Percentiles rank a stretch among this genome's conserved stretches.
phyloP scores from a whole-genome alignment of 1,139 yeast genomes.

The Barnettozyma hawaiiensis region DNA sequence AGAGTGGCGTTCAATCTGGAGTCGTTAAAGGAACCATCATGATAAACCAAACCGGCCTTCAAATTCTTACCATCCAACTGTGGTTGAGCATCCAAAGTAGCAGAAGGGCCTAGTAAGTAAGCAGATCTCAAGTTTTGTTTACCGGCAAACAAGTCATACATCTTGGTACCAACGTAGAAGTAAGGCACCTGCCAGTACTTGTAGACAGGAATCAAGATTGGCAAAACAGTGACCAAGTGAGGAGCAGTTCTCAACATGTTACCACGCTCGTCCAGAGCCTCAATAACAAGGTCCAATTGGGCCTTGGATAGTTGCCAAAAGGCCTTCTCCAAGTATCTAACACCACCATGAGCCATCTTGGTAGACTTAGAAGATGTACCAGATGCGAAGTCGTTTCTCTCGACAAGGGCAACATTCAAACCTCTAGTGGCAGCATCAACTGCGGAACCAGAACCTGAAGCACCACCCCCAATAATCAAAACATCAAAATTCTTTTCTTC shows the following conservation, averaged over 20 bases:
- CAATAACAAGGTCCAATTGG: slow-evolving; percentile 87
- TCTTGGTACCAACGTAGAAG: slow-evolving; percentile 85
- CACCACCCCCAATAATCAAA: slow-evolving; percentile 90
- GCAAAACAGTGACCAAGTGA: slow-evolving; percentile 79
- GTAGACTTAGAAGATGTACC: slow-evolving; percentile 96
- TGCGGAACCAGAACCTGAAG: slow-evolving; percentile 92
- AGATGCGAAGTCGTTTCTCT: slow-evolving; percentile 82
- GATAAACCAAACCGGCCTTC: slow-evolving; percentile 89
- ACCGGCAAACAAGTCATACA: slow-evolving; percentile 93
- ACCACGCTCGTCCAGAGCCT: slow-evolving; percentile 89
- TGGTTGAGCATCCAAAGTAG: slow-evolving; percentile 76
- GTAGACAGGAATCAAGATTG: slow-evolving; percentile 93
- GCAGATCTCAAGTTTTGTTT: slow-evolving; percentile 77
- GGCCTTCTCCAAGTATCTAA: slow-evolving; percentile 91
- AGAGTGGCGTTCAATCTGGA: slow-evolving; percentile 84
- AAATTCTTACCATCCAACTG: slow-evolving; percentile 76
- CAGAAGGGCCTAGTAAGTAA: slow-evolving; percentile 62
- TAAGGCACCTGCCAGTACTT: slow-evolving; percentile 96
- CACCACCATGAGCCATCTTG: slow-evolving; percentile 97
- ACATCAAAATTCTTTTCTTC: slow-evolving; percentile 64
- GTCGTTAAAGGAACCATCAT: slow-evolving; percentile 93
- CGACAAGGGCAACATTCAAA: slow-evolving; percentile 79
- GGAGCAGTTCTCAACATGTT: slow-evolving; percentile 91
- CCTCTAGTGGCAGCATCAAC: slow-evolving; percentile 91
- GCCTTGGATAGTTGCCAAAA: slow-evolving; percentile 84